These are phyloP conservation scores for Leavenworthia alabamica DNA, from an alignment of 345 rosid genomes.

Conservation along the genomic window DNA sequence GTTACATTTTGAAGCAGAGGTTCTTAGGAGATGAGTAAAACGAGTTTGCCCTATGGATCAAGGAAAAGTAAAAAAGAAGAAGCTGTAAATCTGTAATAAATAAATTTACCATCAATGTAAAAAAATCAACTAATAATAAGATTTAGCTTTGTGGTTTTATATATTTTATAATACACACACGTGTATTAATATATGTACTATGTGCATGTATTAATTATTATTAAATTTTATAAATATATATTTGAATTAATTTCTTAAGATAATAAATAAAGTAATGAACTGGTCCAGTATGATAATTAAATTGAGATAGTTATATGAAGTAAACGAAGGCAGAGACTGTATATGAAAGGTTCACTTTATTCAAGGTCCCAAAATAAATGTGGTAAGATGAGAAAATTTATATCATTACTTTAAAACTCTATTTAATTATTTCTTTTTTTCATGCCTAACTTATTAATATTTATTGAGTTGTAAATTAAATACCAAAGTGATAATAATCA, in stretches of 20 bases:
- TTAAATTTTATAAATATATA: slow-evolving; percentile 15
- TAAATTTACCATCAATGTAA: slow-evolving; percentile 6
- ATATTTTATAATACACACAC: not conserved
- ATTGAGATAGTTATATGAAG: slow-evolving; percentile 21
- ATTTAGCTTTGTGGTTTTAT: not conserved
- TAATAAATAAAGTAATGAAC: slow-evolving; percentile 28
- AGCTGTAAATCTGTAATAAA: slow-evolving; percentile 11
- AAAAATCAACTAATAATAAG: slow-evolving; percentile 16
- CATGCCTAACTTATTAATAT: too few relatives aligned
- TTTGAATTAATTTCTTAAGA: slow-evolving; percentile 18
- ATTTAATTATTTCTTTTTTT: too few relatives aligned
- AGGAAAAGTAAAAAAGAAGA: not conserved
- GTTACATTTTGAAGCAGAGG: slow-evolving; percentile 30
- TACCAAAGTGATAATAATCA: too few relatives aligned
- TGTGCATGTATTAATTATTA: slow-evolving; percentile 16
- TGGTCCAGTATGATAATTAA: slow-evolving; percentile 33
- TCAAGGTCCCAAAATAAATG: slow-evolving; percentile 32
- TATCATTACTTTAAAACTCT: too few relatives aligned
- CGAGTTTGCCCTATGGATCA: not conserved
- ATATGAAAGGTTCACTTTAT: slow-evolving; percentile 27
- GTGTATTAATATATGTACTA: slow-evolving; percentile 18
- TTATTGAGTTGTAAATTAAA: too few relatives aligned
- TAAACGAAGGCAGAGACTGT: slow-evolving; percentile 19
- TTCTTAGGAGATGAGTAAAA: slow-evolving; percentile 20
- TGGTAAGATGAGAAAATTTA: too few relatives aligned